A percentile compares a stretch with the other conserved stretches of the same genome.
Evolutionary conservation across 257 asterid species (phyloP).

Genomic region (Coffea canephora): DNA sequence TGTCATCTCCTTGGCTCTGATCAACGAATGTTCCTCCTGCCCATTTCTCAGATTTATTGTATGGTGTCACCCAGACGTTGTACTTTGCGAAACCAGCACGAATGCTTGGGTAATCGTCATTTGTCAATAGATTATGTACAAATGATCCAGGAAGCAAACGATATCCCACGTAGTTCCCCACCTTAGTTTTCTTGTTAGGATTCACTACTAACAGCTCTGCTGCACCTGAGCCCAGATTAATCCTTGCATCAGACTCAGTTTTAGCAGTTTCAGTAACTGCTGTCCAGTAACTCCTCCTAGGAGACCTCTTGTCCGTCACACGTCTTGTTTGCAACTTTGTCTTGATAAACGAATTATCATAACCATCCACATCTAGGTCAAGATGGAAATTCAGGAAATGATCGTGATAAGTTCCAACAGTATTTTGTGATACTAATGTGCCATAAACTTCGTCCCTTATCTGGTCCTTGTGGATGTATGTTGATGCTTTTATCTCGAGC

Average conservation of each 20-base stretch:
- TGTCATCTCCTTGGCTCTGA: slow-evolving; percentile 36
- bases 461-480: slow-evolving; percentile 38
- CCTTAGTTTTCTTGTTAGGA: slow-evolving; percentile 50
- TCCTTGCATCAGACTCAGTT: slow-evolving; percentile 45
- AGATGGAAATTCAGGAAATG: slow-evolving; percentile 64
- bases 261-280: slow-evolving; percentile 44
- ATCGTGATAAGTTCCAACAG: slow-evolving; percentile 55
- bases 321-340: slow-evolving; percentile 36
- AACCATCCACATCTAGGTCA: slow-evolving; percentile 70
- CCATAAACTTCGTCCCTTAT: slow-evolving; percentile 36
- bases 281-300: slow-evolving; percentile 69
- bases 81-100: slow-evolving; percentile 65
- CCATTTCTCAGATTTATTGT: slow-evolving; percentile 63
- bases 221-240: slow-evolving; percentile 34
- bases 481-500: slow-evolving; percentile 52
- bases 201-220: slow-evolving; percentile 50
- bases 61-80: slow-evolving; percentile 57
- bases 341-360: slow-evolving; percentile 45
- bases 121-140: slow-evolving; percentile 35
- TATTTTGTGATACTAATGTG: slow-evolving; percentile 52
- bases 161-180: slow-evolving; percentile 59
- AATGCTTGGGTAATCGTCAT: slow-evolving; percentile 56
- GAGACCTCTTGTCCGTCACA: slow-evolving; percentile 25
- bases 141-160: slow-evolving; percentile 49
- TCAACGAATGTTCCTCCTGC: slow-evolving; percentile 68